Evolutionary conservation across 2,329 filamentous ascomycete species (phyloP).

Genomic region (Paracorniculantispora psalliotae): DNA sequence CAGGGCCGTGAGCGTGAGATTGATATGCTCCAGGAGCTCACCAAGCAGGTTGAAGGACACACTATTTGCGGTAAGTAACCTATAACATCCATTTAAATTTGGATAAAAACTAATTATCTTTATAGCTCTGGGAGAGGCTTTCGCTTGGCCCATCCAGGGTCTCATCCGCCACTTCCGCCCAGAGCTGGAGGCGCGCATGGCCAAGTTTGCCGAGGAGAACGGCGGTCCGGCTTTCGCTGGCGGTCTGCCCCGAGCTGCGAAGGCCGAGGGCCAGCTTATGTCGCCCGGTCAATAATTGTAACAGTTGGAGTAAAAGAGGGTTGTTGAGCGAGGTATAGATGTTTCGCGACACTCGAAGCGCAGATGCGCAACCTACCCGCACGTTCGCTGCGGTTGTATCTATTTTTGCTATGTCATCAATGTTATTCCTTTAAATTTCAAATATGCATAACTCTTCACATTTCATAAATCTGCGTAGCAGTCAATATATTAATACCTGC

Average conservation of each 20-base stretch:
- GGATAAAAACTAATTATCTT: slow-evolving; percentile 24
- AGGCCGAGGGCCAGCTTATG: slow-evolving; percentile 74
- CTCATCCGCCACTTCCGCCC: slow-evolving; percentile 97
- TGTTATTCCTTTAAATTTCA: slow-evolving; percentile 6
- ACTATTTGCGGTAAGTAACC: slow-evolving; percentile 80
- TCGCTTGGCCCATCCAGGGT: slow-evolving; percentile 97
- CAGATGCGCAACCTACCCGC: slow-evolving; percentile 12
- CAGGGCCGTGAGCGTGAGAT: slow-evolving; percentile 87
- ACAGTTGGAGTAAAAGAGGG: slow-evolving; percentile 16
- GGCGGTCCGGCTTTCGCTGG: slow-evolving; percentile 76
- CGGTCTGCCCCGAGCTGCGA: slow-evolving; percentile 76
- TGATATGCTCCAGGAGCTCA: slow-evolving; percentile 98
- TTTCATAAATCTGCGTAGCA: too few relatives aligned
- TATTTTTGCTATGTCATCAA: slow-evolving; percentile 17
- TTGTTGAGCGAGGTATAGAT: slow-evolving; percentile 4
- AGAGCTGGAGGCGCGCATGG: slow-evolving; percentile 88
- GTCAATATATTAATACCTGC: too few relatives aligned
- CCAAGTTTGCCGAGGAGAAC: slow-evolving; percentile 66
- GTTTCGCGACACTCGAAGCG: slow-evolving; percentile 3
- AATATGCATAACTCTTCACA: too few relatives aligned
- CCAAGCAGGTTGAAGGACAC: slow-evolving; percentile 98
- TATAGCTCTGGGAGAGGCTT: slow-evolving; percentile 85
- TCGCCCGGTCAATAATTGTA: slow-evolving; percentile 76
- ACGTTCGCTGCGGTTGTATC: slow-evolving; percentile 15
- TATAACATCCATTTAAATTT: not conserved